Conservation (phyloP, 306 rosid species). For the Astragalus glycyphyllos region DNA sequence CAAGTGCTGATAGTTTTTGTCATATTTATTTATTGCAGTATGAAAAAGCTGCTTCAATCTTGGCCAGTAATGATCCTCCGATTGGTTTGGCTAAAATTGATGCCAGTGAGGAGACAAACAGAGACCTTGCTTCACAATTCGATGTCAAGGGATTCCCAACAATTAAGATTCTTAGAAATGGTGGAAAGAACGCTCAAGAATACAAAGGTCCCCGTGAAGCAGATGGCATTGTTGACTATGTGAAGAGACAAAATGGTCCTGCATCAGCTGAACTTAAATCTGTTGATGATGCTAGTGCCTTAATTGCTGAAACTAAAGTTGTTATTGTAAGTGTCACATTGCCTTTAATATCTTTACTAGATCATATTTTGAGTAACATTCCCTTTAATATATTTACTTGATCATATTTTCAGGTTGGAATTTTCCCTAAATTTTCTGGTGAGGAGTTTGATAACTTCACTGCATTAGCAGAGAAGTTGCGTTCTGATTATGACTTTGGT, state of each 20-base stretch:
- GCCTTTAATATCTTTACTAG: neutral
- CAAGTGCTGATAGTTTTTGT: slow-evolving; percentile 34
- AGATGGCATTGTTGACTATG: slow-evolving; percentile 79
- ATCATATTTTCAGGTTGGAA: slow-evolving; percentile 67
- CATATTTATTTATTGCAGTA: slow-evolving; percentile 54
- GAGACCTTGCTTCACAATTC: slow-evolving; percentile 58
- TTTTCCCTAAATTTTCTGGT: slow-evolving; percentile 80
- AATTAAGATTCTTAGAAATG: slow-evolving; percentile 79
- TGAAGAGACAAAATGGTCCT: slow-evolving; percentile 92
- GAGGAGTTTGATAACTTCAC: slow-evolving; percentile 73
- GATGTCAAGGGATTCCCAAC: slow-evolving; percentile 84
- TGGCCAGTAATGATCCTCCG: slow-evolving; percentile 77
- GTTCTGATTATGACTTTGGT: slow-evolving; percentile 83
- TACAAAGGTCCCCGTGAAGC: slow-evolving; percentile 95
- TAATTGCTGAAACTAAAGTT: slow-evolving; percentile 68
- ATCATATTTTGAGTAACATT: slow-evolving; percentile 24
- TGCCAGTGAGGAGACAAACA: slow-evolving; percentile 73
- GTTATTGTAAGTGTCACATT: slow-evolving; percentile 62
- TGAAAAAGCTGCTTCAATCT: slow-evolving; percentile 83
- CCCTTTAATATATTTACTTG: neutral
- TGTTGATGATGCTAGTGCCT: slow-evolving; percentile 61
- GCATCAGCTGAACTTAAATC: slow-evolving; percentile 75
- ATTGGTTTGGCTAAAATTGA: slow-evolving; percentile 82
- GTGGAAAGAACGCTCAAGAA: slow-evolving; percentile 78
- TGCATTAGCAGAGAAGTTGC: slow-evolving; percentile 76